Evolutionary conservation across 495 filamentous ascomycete species (phyloP).

Genomic region (Glutinoglossum americanum): DNA sequence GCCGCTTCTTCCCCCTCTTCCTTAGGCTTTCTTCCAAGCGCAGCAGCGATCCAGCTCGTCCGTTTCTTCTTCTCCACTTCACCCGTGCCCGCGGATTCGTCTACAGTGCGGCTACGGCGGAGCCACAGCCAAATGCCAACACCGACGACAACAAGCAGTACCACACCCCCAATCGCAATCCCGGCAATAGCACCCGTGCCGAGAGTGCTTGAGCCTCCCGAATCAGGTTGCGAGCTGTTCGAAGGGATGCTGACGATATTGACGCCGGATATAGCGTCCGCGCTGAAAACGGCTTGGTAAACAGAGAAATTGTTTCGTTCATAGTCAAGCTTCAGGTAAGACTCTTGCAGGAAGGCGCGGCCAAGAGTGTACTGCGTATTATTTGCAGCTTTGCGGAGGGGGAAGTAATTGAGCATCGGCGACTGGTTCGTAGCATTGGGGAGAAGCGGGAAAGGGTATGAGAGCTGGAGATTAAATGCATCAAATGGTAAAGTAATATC

Average conservation of each 20-base stretch:
- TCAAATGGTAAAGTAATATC: conserved; percentile 40
- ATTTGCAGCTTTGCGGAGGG: conserved; percentile 29
- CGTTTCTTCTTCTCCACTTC: neutral
- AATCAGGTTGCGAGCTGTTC: conserved; percentile 18
- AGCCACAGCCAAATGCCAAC: neutral
- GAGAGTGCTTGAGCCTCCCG: neutral
- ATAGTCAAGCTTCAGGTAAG: conserved; percentile 46
- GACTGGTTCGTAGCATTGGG: conserved; percentile 21
- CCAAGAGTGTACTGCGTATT: conserved; percentile 39
- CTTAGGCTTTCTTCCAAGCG: neutral
- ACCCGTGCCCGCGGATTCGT: neutral
- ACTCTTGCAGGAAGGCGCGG: conserved; percentile 48
- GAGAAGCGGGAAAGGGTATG: conserved; percentile 27
- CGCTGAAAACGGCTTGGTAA: conserved; percentile 31
- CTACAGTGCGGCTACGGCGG: neutral
- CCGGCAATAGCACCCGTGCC: neutral
- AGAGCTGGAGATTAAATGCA: conserved; percentile 37
- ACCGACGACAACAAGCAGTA: neutral
- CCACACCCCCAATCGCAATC: neutral
- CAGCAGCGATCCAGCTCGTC: neutral
- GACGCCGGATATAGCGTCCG: conserved; percentile 21
- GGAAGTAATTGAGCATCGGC: conserved; percentile 36
- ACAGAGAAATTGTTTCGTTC: conserved; percentile 36
- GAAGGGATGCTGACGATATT: conserved; percentile 27
- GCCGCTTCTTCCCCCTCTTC: too few species aligned